phyloP scores from a whole-genome alignment of 1,139 yeast species.

The Sugiyamaella grinbergsii region DNA sequence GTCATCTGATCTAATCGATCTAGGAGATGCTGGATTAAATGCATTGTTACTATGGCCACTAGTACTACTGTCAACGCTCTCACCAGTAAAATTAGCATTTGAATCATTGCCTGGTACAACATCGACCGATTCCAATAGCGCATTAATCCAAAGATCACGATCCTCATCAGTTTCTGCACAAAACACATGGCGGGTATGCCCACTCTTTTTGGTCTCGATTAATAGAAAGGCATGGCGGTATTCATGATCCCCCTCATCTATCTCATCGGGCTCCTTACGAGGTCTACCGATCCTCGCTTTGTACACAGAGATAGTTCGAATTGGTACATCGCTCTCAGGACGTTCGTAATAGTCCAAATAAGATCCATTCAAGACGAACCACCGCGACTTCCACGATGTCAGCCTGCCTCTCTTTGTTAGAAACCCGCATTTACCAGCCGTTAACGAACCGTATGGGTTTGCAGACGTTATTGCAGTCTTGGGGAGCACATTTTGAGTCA shows the following conservation, averaged over 20 bases:
- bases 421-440: slow-evolving; percentile 59
- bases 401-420: slow-evolving; percentile 63
- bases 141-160: slow-evolving; percentile 75
- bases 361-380: slow-evolving; percentile 72
- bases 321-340: slow-evolving; percentile 55
- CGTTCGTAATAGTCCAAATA: slow-evolving; percentile 60
- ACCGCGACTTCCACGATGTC: slow-evolving; percentile 73
- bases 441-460: slow-evolving; percentile 10
- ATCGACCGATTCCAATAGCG: slow-evolving; percentile 52
- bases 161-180: slow-evolving; percentile 84
- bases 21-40: slow-evolving; percentile 11
- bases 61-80: slow-evolving; percentile 2
- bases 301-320: slow-evolving; percentile 61
- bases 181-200: slow-evolving; percentile 62
- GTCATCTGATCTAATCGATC: slow-evolving; percentile 12
- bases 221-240: slow-evolving; percentile 77
- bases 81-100: slow-evolving; percentile 5
- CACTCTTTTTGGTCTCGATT: slow-evolving; percentile 62
- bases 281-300: slow-evolving; percentile 69
- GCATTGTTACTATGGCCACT: slow-evolving; percentile 26
- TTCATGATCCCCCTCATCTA: slow-evolving; percentile 55
- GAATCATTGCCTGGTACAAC: slow-evolving; percentile 10
- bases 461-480: slow-evolving; percentile 44
- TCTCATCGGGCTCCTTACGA: slow-evolving; percentile 43
- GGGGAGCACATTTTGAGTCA: slow-evolving; percentile 69